phyloP scores from a whole-genome alignment of 2,329 filamentous ascomycete species.

The Diaporthe nobilis region DNA sequence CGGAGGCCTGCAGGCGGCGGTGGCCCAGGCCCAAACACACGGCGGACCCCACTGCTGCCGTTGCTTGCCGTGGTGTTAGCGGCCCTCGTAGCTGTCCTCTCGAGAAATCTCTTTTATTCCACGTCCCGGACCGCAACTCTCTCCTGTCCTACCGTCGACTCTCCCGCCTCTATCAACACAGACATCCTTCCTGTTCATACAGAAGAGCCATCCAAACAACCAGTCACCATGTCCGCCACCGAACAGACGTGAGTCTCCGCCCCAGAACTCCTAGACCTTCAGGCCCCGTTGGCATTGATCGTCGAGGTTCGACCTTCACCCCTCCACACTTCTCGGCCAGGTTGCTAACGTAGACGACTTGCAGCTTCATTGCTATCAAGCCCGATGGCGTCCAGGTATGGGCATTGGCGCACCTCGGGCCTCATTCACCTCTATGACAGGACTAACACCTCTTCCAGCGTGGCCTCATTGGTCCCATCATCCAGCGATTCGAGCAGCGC shows the following conservation, averaged over 20 bases:
- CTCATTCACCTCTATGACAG: conserved; percentile 10
- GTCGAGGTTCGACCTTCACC: conserved; percentile 43
- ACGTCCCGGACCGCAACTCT: conserved; percentile 60
- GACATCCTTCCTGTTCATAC: conserved; percentile 46
- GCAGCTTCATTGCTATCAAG: conserved; percentile 99
- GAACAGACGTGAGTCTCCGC: conserved; percentile 85
- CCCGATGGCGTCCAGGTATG: conserved; percentile 98
- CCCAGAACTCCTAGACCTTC: neutral
- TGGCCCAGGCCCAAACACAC: conserved; percentile 16
- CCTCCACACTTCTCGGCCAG: conserved; percentile 23
- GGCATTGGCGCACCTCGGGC: conserved; percentile 20
- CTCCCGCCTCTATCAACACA: conserved; percentile 48
- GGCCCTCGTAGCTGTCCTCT: conserved; percentile 40
- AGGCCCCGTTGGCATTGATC: neutral
- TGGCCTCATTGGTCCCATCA: conserved; percentile 97
- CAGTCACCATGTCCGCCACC: conserved; percentile 74
- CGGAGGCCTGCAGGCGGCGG: conserved; percentile 35
- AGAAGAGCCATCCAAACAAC: conserved; percentile 47
- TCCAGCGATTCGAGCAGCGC: conserved; percentile 97
- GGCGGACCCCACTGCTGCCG: conserved; percentile 34
- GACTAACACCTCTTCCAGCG: conserved; percentile 70
- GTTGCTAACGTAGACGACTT: conserved; percentile 42
- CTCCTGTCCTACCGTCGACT: conserved; percentile 32
- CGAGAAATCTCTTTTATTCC: conserved; percentile 51
- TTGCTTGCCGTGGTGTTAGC: conserved; percentile 39